Conservation (phyloP, 2,329 filamentous ascomycete species). For the Epichloe amarillans region DNA sequence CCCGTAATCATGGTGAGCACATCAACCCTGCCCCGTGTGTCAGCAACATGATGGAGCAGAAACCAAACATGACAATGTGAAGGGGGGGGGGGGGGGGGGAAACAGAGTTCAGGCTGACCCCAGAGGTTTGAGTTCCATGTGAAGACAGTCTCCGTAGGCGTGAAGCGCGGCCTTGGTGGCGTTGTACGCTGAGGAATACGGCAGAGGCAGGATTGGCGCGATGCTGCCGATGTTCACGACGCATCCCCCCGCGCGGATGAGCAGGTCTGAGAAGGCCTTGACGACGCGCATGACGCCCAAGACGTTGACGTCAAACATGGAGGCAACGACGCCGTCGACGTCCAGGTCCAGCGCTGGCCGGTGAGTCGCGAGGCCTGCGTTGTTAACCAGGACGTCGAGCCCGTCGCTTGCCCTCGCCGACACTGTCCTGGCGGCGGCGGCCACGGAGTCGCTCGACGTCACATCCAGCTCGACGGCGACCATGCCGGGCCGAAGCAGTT, state of each 20-base stretch:
- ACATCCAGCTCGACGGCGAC: constrained; percentile 21
- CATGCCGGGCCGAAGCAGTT: constrained; percentile 13
- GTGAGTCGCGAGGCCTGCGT: constrained; percentile 11
- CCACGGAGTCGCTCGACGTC: constrained; percentile 14
- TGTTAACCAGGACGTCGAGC: constrained; percentile 14
- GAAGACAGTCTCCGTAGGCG: constrained; percentile 10
- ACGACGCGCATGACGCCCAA: constrained; percentile 19
- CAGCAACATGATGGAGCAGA: background rate
- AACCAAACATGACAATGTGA: no score
- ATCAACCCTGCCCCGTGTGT: constrained; percentile 4
- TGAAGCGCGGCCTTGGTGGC: constrained; percentile 13
- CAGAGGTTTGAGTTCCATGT: constrained; percentile 13
- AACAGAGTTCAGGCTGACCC: constrained; percentile 6
- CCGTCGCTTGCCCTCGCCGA: constrained; percentile 6
- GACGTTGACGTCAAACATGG: constrained; percentile 29
- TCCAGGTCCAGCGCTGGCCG: constrained; percentile 17
- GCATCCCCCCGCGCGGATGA: constrained; percentile 12
- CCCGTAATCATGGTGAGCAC: constrained; percentile 9
- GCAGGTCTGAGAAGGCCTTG: constrained; percentile 9
- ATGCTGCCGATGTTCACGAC: constrained; percentile 15
- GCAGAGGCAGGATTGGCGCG: constrained; percentile 11
- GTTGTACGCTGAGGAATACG: constrained; percentile 11
- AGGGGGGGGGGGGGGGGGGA: no score
- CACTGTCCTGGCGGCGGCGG: constrained; percentile 9
- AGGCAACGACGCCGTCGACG: constrained; percentile 16